A percentile compares a stretch with the other conserved stretches of the same genome.
Evolutionary conservation across 78 protist species (phyloP).

Genomic region (Dictyostelium capitatum): DNA sequence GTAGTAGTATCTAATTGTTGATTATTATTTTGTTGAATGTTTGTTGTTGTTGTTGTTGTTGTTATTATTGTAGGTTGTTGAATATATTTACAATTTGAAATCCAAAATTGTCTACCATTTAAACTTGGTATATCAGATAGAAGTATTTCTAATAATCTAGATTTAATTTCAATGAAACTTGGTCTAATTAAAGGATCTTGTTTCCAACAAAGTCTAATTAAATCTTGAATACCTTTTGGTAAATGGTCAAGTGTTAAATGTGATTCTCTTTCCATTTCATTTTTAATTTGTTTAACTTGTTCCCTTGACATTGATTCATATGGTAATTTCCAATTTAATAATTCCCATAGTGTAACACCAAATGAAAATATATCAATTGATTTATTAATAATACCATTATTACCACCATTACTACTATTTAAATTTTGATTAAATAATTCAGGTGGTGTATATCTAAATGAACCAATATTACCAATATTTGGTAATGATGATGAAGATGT

Average conservation of each 20-base stretch:
- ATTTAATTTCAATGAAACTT: background rate
- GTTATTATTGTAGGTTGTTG: background rate
- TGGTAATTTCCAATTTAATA: constrained; percentile 5
- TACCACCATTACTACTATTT: background rate
- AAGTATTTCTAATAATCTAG: constrained; percentile 7
- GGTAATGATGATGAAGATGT: background rate
- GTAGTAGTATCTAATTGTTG: background rate
- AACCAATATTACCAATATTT: background rate
- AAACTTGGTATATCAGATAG: background rate
- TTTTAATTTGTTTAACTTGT: constrained; percentile 7
- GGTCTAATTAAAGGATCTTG: constrained; percentile 27
- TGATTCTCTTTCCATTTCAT: constrained; percentile 10
- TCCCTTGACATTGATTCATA: background rate
- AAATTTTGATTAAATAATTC: background rate
- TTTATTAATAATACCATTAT: background rate
- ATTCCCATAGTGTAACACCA: constrained; percentile 24
- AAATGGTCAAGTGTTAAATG: constrained; percentile 15
- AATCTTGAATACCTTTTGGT: constrained; percentile 27
- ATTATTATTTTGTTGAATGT: background rate
- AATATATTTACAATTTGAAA: background rate
- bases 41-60: background rate
- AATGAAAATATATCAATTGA: constrained; percentile 34
- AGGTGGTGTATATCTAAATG: constrained; percentile 32
- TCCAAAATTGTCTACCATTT: constrained; percentile 26
- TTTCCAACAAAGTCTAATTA: constrained; percentile 17